Evolutionary conservation across 352 stramenopile species (phyloP).

Genomic region (Phytophthora macrochlamydospora): DNA sequence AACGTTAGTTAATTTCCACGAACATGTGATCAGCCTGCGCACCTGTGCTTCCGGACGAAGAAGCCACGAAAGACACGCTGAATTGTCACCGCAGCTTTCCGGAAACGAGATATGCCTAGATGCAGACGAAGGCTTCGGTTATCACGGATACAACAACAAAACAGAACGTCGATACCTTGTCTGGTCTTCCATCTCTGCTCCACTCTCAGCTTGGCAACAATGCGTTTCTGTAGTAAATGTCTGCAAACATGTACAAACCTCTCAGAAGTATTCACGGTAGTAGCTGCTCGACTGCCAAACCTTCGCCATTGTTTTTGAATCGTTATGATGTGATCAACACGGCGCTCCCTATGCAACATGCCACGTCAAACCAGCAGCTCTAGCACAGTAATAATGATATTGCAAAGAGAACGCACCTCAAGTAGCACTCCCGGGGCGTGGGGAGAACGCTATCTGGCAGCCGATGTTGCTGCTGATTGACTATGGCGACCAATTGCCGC

Average conservation of each 20-base stretch:
- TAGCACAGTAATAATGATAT: neutral
- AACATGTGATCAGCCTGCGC: neutral
- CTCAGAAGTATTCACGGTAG: too few relatives aligned
- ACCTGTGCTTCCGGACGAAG: constrained; percentile 35
- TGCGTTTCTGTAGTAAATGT: constrained; percentile 18
- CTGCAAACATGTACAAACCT: constrained; percentile 1
- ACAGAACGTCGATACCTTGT: constrained; percentile 18
- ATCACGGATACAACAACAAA: neutral
- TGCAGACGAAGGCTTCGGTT: neutral
- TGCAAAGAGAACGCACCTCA: constrained; percentile 19
- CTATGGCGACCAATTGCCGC: constrained; percentile 27
- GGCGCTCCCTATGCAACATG: constrained; percentile 11
- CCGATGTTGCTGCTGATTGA: constrained; percentile 9
- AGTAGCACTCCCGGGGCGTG: constrained; percentile 39
- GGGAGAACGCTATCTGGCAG: neutral
- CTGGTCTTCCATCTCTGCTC: constrained; percentile 35
- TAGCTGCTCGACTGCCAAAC: neutral
- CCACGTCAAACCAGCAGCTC: neutral
- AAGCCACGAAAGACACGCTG: constrained; percentile 55
- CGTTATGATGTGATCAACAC: constrained; percentile 13
- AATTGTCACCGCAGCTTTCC: constrained; percentile 39
- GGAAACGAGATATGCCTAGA: constrained; percentile 31
- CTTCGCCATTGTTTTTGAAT: constrained; percentile 26
- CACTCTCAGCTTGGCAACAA: constrained; percentile 20
- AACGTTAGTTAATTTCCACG: neutral